Conservation (phyloP, 78 protist genomes). For the Dictyostelium capitatum region DNA sequence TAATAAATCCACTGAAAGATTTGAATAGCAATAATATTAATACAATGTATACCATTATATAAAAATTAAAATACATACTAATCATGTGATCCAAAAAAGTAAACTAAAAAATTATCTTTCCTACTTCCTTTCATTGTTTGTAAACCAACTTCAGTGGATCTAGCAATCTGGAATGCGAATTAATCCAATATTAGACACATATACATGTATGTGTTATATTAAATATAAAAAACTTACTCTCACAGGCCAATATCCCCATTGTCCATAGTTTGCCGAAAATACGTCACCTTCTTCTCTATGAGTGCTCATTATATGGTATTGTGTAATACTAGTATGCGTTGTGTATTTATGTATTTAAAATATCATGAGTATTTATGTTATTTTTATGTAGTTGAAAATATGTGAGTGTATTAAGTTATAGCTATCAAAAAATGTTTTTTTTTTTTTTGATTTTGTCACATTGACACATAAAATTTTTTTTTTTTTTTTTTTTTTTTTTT, state of each 20-base stretch:
- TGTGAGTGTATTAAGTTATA: neutral
- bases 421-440: neutral
- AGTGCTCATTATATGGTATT: neutral
- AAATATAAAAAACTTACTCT: neutral
- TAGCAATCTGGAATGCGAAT: too few relatives aligned
- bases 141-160: conserved; percentile 8
- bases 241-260: conserved; percentile 70
- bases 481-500: neutral
- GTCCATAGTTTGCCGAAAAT: conserved; percentile 31
- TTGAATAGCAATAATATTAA: neutral
- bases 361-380: neutral
- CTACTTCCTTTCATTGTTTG: neutral
- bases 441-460: neutral
- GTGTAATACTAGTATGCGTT: neutral
- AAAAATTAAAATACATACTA: conserved; percentile 32
- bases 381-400: neutral
- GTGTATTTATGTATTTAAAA: neutral
- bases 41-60: neutral
- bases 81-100: conserved; percentile 70
- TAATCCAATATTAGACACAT: neutral
- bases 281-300: conserved; percentile 29
- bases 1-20: conserved; percentile 43
- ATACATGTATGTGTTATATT: neutral
- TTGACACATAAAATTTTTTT: neutral
- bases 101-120: conserved; percentile 23